Evolutionary conservation across 225 moss, liverwort and hornwort species (phyloP), one percentile per base, ranked within the genome.

Genomic region (Marchantia polymorpha): DNA sequence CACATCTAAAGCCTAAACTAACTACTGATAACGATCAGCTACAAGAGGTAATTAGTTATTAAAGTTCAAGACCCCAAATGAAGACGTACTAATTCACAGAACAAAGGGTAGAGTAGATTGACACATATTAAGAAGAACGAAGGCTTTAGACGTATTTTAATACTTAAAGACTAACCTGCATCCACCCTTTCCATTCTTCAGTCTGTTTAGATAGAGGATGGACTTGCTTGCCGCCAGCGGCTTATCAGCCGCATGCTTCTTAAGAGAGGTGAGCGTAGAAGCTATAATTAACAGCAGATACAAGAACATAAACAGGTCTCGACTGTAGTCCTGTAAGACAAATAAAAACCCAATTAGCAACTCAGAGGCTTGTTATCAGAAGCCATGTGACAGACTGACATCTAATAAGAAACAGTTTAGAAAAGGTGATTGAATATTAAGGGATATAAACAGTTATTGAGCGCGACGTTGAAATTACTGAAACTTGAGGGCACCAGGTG

Each of bases 171-270:
- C 74, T 75, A 64, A 95, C 95, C 93, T 99, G 99, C 99, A 99
- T 99, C 99, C 99, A 99, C 31, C 99, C 99, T 88, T 91, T 99
- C 99, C 99, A 99, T 81, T 99, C 99, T 87, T 99, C 99, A 6
- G 99, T 99, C 84, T 88, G 69, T 99, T 99, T 69, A 99, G 89
- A 72, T 90, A 95, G 27, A 93, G 92, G 52, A 92, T 88, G 77
- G 90, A 86, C 83, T 91, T 92, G 56, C 90, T 83, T 78, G 90
- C 71, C 59, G 90, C 83, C 51, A 10, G 81, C 59, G 92, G 87
- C 81, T 91, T 92, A 55, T 93, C 91, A 46, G 80, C n/a, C 6
- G 71, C 86, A 77, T 93, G 99, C 85, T 99, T 95, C 82, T 88
- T 93, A 72, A 99, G 89, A 23, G 99, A 99, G 16, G 99, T 93